Evolutionary conservation across 225 moss, liverwort and hornwort species (phyloP).

Genomic region (Marchantia polymorpha): DNA sequence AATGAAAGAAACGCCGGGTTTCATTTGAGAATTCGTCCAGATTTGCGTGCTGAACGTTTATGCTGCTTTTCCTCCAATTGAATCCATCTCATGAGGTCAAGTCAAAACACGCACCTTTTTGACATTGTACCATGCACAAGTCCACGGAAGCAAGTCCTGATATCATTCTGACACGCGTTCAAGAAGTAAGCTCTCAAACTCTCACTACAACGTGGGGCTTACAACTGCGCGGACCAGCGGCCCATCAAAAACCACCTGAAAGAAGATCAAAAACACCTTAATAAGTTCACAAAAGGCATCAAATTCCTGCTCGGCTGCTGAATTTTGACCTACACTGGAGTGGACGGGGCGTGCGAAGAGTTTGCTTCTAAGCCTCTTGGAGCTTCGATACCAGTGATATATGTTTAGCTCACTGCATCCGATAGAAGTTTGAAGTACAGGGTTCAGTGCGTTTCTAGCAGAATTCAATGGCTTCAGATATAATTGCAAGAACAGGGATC

Average conservation of each 20-base stretch:
- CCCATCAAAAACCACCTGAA: background rate
- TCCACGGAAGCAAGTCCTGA: background rate
- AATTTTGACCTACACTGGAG: background rate
- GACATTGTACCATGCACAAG: background rate
- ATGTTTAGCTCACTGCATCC: background rate
- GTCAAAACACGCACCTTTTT: background rate
- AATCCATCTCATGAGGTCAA: background rate
- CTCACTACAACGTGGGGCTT: background rate
- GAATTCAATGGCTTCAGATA: background rate
- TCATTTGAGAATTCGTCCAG: background rate
- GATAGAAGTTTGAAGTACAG: background rate
- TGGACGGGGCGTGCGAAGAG: background rate
- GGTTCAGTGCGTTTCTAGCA: background rate
- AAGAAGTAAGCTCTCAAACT: background rate
- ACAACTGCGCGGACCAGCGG: background rate
- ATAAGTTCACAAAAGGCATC: background rate
- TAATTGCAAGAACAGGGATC: background rate
- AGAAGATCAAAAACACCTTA: background rate
- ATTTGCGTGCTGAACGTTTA: background rate
- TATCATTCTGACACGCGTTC: slow-evolving; percentile 8
- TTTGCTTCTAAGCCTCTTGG: background rate
- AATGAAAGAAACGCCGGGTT: background rate
- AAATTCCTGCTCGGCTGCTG: background rate
- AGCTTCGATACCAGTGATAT: background rate
- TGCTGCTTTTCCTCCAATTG: background rate